Evolutionary conservation across 139 green algal species (phyloP).

Genomic region (Pseudopediastrum boryanum): DNA sequence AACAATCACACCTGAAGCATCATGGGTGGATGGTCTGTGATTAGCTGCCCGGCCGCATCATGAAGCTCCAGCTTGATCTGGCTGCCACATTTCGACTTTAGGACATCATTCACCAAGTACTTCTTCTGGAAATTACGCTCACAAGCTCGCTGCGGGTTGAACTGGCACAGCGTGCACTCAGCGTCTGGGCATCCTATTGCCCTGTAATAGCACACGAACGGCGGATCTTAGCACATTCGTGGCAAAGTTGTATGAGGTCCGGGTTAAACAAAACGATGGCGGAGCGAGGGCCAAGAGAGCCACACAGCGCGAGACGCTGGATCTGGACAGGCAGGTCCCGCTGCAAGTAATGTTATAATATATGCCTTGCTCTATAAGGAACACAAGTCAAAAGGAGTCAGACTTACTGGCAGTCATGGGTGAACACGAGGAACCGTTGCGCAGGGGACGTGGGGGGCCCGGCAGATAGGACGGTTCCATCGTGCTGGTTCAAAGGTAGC

Average conservation of each 20-base stretch:
- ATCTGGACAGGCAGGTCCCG: background rate
- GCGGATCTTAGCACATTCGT: background rate
- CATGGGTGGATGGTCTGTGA: too few relatives aligned
- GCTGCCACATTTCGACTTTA: conserved; percentile 79
- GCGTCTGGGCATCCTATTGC: conserved; percentile 77
- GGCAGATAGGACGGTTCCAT: background rate
- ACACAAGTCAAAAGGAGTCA: background rate
- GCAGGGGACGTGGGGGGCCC: background rate
- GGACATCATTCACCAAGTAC: conserved; percentile 84
- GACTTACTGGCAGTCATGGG: conserved; percentile 75
- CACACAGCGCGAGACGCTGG: background rate
- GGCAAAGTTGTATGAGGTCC: background rate
- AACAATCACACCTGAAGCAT: too few relatives aligned
- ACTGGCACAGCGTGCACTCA: conserved; percentile 79
- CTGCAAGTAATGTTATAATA: too few relatives aligned
- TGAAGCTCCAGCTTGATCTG: conserved; percentile 77
- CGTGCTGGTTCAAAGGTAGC: background rate
- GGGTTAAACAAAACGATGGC: background rate
- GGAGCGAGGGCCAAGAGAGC: background rate
- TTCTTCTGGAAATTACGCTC: conserved; percentile 76
- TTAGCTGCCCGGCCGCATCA: conserved; percentile 59
- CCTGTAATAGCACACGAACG: conserved; percentile 38
- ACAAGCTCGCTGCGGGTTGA: conserved; percentile 78
- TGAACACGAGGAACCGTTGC: conserved; percentile 73
- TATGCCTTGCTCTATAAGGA: too few relatives aligned